Conservation (phyloP, 2,329 filamentous ascomycete species). For the Cordyceps sp. region DNA sequence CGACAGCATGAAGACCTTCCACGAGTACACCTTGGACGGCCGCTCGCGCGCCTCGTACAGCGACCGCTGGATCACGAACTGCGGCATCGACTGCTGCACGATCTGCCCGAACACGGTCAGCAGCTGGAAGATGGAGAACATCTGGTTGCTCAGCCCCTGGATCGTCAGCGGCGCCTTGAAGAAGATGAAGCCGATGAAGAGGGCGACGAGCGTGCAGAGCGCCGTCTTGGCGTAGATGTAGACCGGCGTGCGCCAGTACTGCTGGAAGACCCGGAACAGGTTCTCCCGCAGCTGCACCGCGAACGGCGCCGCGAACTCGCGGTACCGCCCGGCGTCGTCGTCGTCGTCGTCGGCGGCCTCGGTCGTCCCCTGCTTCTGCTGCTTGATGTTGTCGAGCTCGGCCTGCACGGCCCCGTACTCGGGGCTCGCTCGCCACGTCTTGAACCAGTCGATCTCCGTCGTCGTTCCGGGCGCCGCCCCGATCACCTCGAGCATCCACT, state of each 20-base stretch:
- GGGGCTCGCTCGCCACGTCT: slow-evolving; percentile 40
- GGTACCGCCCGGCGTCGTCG: slow-evolving; percentile 31
- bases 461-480: slow-evolving; percentile 47
- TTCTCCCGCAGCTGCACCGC: slow-evolving; percentile 49
- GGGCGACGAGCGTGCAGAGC: slow-evolving; percentile 45
- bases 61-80: slow-evolving; percentile 67
- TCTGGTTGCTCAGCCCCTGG: slow-evolving; percentile 70
- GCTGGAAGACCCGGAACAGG: slow-evolving; percentile 62
- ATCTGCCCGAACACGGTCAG: slow-evolving; percentile 68
- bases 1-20: slow-evolving; percentile 71
- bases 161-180: slow-evolving; percentile 54
- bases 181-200: slow-evolving; percentile 76
- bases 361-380: slow-evolving; percentile 20
- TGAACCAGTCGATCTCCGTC: slow-evolving; percentile 48
- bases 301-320: slow-evolving; percentile 72
- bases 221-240: slow-evolving; percentile 76
- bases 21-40: slow-evolving; percentile 70
- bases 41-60: slow-evolving; percentile 76
- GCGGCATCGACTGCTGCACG: slow-evolving; percentile 68
- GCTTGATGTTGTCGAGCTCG: slow-evolving; percentile 40
- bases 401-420: slow-evolving; percentile 38
- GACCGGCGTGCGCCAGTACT: slow-evolving; percentile 79
- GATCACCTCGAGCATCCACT: slow-evolving; percentile 57
- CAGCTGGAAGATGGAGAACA: slow-evolving; percentile 76
- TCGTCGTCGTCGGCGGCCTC: slow-evolving; percentile 11